These are phyloP conservation scores for Magnolia changhungtana DNA, from an alignment of 164 flowering plant genomes.

Conservation along the genomic window DNA sequence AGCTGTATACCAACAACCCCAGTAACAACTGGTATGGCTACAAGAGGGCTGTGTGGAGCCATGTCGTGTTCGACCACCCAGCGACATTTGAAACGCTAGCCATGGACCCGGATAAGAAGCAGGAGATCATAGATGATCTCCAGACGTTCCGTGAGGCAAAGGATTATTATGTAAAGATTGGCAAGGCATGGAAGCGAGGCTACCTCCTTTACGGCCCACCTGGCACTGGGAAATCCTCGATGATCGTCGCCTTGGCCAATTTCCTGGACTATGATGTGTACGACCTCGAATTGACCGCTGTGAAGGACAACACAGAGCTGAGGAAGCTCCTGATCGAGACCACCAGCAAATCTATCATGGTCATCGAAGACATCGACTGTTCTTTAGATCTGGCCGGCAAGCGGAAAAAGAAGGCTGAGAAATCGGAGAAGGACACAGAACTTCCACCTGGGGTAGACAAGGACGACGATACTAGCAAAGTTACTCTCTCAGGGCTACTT, in stretches of 20 bases:
- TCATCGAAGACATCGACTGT: conserved; percentile 70
- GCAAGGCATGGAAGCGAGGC: conserved; percentile 67
- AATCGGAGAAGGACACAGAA: conserved; percentile 10
- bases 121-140: conserved; percentile 49
- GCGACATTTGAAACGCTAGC: conserved; percentile 53
- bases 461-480: too few species aligned
- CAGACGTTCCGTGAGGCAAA: conserved; percentile 36
- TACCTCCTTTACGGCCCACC: conserved; percentile 65
- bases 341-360: conserved; percentile 48
- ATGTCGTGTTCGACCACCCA: conserved; percentile 54
- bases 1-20: conserved; percentile 48
- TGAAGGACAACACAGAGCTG: conserved; percentile 47
- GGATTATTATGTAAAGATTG: conserved; percentile 48
- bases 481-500: too few species aligned
- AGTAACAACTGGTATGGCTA: conserved; percentile 21
- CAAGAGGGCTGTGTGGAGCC: conserved; percentile 46
- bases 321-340: conserved; percentile 50
- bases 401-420: conserved; percentile 36
- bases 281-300: conserved; percentile 60
- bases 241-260: conserved; percentile 37
- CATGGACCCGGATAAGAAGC: conserved; percentile 48
- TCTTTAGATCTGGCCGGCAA: conserved; percentile 59
- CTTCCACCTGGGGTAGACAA: too few species aligned
- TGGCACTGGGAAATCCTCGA: conserved; percentile 61
- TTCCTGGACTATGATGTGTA: conserved; percentile 45